phyloP scores from a whole-genome alignment of 345 rosid species.

The Brassica nigra region DNA sequence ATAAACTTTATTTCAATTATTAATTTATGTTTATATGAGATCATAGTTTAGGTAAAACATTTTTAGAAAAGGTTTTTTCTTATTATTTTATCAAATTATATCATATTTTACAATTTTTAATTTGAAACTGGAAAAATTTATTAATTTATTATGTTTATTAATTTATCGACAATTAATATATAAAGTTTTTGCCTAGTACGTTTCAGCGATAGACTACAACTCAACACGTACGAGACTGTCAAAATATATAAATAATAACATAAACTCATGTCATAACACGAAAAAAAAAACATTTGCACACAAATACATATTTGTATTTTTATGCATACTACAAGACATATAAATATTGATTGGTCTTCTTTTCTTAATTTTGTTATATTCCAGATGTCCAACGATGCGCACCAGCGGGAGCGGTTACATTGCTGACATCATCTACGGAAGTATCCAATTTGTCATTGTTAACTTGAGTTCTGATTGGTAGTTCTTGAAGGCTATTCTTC shows the following conservation, averaged over 20 bases:
- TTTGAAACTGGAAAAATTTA: too few species aligned
- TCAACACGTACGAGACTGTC: background rate
- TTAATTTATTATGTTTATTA: too few species aligned
- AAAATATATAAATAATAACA: background rate
- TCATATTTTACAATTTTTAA: too few species aligned
- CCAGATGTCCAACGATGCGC: conserved; percentile 3
- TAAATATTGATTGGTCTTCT: background rate
- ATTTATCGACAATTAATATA: too few species aligned
- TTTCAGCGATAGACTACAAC: background rate
- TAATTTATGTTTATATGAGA: too few species aligned
- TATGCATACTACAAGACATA: background rate
- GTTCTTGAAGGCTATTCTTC: conserved; percentile 36
- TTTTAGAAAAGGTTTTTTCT: too few species aligned
- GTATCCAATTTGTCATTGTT: conserved; percentile 15
- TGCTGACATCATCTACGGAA: background rate
- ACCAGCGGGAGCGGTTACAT: background rate
- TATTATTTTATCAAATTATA: too few species aligned
- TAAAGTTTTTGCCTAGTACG: too few species aligned
- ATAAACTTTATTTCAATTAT: too few species aligned
- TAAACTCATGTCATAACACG: background rate
- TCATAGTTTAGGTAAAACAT: too few species aligned
- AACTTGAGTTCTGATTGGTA: conserved; percentile 44
- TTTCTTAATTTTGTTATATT: conserved; percentile 4
- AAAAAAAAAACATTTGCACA: background rate
- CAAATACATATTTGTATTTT: conserved; percentile 2